Conservation (phyloP, 192 early-diverging fungal genomes). For the Fimicolochytrium jonesii region DNA sequence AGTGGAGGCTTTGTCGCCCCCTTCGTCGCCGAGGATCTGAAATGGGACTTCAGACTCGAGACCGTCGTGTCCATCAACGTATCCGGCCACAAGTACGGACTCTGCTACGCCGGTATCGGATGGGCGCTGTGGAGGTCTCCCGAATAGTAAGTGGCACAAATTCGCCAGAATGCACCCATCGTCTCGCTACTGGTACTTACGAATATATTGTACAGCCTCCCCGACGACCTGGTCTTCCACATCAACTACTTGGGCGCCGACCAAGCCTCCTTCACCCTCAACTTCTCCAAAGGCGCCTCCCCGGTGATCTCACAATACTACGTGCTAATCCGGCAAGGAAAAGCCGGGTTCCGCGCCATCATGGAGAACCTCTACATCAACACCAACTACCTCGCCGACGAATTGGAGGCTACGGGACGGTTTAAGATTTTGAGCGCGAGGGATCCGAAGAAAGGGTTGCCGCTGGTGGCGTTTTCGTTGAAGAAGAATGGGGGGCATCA, state of each 20-base stretch:
- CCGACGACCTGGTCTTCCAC: conserved; percentile 71
- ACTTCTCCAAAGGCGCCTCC: conserved; percentile 70
- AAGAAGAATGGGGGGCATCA: conserved; percentile 29
- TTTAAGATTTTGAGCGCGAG: conserved; percentile 2
- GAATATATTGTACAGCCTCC: conserved; percentile 47
- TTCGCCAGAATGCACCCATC: background rate
- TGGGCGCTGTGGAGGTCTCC: conserved; percentile 73
- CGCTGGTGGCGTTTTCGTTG: conserved; percentile 63
- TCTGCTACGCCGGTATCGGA: conserved; percentile 76
- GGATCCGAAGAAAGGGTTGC: conserved; percentile 28
- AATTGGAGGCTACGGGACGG: background rate
- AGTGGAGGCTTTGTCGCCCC: conserved; percentile 85
- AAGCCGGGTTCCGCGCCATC: conserved; percentile 62
- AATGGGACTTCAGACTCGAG: conserved; percentile 67
- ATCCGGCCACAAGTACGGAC: conserved; percentile 85
- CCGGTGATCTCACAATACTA: conserved; percentile 83
- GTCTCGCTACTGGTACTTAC: background rate
- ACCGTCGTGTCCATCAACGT: conserved; percentile 77
- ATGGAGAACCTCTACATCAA: conserved; percentile 39
- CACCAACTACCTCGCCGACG: conserved; percentile 7
- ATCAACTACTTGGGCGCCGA: conserved; percentile 69
- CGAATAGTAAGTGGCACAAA: conserved; percentile 34
- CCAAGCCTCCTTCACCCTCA: conserved; percentile 68
- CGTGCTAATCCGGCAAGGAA: conserved; percentile 68
- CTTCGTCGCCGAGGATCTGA: conserved; percentile 68